Conservation (phyloP, 805 yeast species). For the Candida pseudoglaebosa region DNA sequence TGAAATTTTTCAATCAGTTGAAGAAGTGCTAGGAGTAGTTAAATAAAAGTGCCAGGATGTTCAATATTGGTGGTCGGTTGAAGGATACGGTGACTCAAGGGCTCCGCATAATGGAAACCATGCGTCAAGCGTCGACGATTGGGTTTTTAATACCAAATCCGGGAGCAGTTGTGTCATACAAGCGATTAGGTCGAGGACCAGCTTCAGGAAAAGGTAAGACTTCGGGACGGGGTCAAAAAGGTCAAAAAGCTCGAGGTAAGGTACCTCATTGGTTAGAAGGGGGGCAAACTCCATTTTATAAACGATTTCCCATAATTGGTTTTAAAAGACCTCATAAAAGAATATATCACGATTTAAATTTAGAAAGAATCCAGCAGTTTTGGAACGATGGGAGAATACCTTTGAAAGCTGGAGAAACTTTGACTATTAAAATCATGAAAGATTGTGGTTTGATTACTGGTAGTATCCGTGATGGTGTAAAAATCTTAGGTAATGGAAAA, state of each 20-base stretch:
- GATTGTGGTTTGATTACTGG: conserved; percentile 72
- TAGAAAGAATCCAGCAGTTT: conserved; percentile 67
- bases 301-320: conserved; percentile 84
- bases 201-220: conserved; percentile 92
- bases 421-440: conserved; percentile 75
- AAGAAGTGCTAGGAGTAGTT: too few species aligned
- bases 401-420: conserved; percentile 54
- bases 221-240: conserved; percentile 96
- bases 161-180: conserved; percentile 57
- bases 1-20: neutral
- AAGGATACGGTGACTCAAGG: conserved; percentile 5
- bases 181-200: conserved; percentile 94
- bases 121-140: conserved; percentile 44
- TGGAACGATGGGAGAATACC: conserved; percentile 63
- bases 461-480: conserved; percentile 71
- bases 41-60: too few species aligned
- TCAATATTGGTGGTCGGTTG: conserved; percentile 7
- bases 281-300: conserved; percentile 92
- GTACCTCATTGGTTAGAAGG: conserved; percentile 96
- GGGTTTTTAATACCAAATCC: conserved; percentile 56
- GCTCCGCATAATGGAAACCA: conserved; percentile 3
- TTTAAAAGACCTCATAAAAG: conserved; percentile 63
- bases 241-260: conserved; percentile 93
- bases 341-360: conserved; percentile 55
- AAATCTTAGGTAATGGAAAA: conserved; percentile 67